These are phyloP conservation scores for Aspergillus sp. DNA, from an alignment of 2,329 filamentous ascomycete genomes.

Conservation along the genomic window DNA sequence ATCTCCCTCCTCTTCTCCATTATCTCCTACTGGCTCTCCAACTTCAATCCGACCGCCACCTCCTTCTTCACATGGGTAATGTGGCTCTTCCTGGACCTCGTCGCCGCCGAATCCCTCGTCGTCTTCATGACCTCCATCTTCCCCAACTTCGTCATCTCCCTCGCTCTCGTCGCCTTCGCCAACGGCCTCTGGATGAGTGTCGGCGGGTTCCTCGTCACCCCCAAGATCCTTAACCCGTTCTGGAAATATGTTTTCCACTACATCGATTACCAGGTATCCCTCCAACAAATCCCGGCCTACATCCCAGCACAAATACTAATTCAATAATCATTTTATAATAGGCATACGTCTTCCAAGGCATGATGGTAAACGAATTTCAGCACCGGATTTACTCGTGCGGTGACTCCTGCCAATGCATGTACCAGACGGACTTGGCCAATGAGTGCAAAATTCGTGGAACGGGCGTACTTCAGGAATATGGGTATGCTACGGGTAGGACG, in stretches of 20 bases:
- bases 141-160: slow-evolving; percentile 76
- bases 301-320: neutral
- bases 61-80: slow-evolving; percentile 78
- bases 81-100: slow-evolving; percentile 82
- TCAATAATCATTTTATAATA: slow-evolving; percentile 29
- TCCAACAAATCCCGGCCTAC: neutral
- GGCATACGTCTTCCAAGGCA: slow-evolving; percentile 81
- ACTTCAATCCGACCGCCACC: slow-evolving; percentile 65
- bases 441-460: slow-evolving; percentile 71
- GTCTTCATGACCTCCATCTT: slow-evolving; percentile 73
- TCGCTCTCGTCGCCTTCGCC: slow-evolving; percentile 79
- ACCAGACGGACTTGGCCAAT: slow-evolving; percentile 59
- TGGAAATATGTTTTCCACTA: slow-evolving; percentile 88
- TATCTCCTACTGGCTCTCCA: slow-evolving; percentile 77
- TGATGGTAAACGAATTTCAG: slow-evolving; percentile 89
- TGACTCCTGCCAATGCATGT: slow-evolving; percentile 68
- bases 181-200: slow-evolving; percentile 92
- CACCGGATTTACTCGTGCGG: slow-evolving; percentile 65
- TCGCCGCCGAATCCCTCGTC: slow-evolving; percentile 80
- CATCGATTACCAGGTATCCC: slow-evolving; percentile 72
- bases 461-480: slow-evolving; percentile 70
- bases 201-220: slow-evolving; percentile 76
- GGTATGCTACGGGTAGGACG: slow-evolving; percentile 64
- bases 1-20: slow-evolving; percentile 75
- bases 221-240: slow-evolving; percentile 73